Base-by-base conservation (phyloP, 176 grass and related monocot genomes). In the Bothriochloa decipiens region DNA sequence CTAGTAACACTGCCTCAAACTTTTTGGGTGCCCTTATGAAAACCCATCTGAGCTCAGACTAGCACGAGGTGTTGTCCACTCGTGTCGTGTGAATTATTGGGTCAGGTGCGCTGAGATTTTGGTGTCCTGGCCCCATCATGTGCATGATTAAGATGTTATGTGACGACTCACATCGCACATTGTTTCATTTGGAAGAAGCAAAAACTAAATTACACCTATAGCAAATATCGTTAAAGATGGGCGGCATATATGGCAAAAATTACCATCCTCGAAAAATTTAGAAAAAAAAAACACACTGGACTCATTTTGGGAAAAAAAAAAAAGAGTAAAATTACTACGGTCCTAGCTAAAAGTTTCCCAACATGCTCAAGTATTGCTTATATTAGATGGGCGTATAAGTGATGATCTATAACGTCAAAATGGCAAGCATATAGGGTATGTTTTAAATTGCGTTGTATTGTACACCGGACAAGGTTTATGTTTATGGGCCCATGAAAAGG, bases 401-500 rank as follows among this genome's bases (percentile, higher is more conserved):
- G 40, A 58, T 57, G 22, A 15, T 25, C 22, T 43, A 25, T 71
- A 57, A 57, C 20, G 11, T 60, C 50, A 12, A 75, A 40, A 77
- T 17, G 35, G 7, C 22, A 7, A n/a, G 75, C 37, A 3, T 10
- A 58, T 4, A n/a, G 1, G 4, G 33, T 58, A 58, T 58, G 6
- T 70, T 23, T 26, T 11, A 11, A 32, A 57, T n/a, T 45, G 65
- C 20, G 45, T 70, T 25, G 22, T 16, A 11, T 8, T 20, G 53
- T 58, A 58, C 79, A 12, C 32, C 1, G 25, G 83, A 79, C 75
- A 76, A 79, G 40, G 55, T 72, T 72, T 65, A 53, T 32, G 16
- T 76, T 4, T 40, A 88, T 70, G 74, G 67, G 50, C 23, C 55
- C 67, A 26, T 13, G 62, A 66, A 79, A 88, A 78, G 66, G 68